phyloP scores from a whole-genome alignment of 306 rosid genomes.

The Vicia faba region DNA sequence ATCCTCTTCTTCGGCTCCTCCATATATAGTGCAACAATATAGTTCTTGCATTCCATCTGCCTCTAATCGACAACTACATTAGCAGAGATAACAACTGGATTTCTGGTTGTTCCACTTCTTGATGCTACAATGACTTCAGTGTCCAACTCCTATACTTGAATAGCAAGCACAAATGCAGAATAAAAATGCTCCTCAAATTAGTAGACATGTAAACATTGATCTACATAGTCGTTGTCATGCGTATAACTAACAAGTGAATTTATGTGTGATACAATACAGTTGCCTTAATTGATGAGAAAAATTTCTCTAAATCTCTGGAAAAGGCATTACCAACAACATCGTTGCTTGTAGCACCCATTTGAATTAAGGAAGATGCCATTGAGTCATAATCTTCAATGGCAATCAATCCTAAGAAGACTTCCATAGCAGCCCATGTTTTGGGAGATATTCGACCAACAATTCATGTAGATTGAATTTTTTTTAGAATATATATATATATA shows the following conservation, averaged over 20 bases:
- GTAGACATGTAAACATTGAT: no score
- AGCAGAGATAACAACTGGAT: no score
- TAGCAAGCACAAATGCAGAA: no score
- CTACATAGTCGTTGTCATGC: slow-evolving; percentile 5
- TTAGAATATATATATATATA: slow-evolving; percentile 14
- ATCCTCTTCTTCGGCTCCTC: no score
- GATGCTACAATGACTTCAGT: no score
- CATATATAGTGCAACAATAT: slow-evolving; percentile 82
- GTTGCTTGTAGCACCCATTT: slow-evolving; percentile 89
- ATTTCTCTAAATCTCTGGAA: slow-evolving; percentile 76
- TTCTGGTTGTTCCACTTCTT: no score
- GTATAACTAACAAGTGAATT: not conserved
- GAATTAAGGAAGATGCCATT: slow-evolving; percentile 89
- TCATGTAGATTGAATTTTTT: slow-evolving; percentile 50
- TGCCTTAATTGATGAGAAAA: slow-evolving; percentile 85
- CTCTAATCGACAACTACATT: no score
- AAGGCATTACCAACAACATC: slow-evolving; percentile 70
- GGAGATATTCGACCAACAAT: slow-evolving; percentile 93
- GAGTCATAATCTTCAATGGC: slow-evolving; percentile 83
- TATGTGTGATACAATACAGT: slow-evolving; percentile 42
- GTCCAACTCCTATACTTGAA: no score
- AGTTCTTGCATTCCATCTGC: no score
- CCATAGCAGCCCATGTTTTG: slow-evolving; percentile 94
- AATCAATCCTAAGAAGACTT: slow-evolving; percentile 86
- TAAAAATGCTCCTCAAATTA: no score